Conservation (phyloP, 768 basidiomycete genomes). For the Tulasnella sp. region DNA sequence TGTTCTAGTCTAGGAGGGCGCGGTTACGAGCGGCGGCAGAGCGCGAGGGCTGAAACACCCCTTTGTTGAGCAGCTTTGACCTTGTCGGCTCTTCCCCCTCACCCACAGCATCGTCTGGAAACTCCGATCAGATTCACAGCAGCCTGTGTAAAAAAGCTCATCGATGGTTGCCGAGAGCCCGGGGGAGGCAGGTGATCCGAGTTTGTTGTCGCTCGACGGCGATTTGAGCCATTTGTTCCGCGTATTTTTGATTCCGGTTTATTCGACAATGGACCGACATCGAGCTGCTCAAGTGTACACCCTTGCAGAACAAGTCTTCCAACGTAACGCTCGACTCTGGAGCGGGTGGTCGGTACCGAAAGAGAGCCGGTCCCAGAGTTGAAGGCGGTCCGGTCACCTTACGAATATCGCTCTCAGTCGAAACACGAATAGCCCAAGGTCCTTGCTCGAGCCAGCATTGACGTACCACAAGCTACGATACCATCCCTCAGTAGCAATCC, state of each 20-base stretch:
- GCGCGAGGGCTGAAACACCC: background rate
- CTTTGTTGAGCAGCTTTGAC: background rate
- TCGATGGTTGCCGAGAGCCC: background rate
- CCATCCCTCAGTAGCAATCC: background rate
- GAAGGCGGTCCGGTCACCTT: background rate
- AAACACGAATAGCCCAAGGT: background rate
- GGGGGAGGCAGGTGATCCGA: background rate
- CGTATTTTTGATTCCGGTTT: background rate
- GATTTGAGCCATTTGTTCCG: background rate
- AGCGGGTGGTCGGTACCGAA: background rate
- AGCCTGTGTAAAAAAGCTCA: background rate
- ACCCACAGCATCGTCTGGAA: background rate
- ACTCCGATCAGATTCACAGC: background rate
- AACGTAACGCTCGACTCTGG: background rate
- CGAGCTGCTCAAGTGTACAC: background rate
- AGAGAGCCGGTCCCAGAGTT: background rate
- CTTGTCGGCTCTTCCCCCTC: background rate
- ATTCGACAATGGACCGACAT: background rate
- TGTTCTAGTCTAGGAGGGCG: background rate
- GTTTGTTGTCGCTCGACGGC: background rate
- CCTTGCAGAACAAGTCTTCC: background rate
- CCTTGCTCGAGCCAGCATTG: background rate
- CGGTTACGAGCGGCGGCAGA: background rate
- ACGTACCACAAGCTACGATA: background rate
- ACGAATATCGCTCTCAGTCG: background rate